These are phyloP conservation scores for Epichloe sp. DNA, from an alignment of 2,329 filamentous ascomycete species.

Conservation along the genomic window DNA sequence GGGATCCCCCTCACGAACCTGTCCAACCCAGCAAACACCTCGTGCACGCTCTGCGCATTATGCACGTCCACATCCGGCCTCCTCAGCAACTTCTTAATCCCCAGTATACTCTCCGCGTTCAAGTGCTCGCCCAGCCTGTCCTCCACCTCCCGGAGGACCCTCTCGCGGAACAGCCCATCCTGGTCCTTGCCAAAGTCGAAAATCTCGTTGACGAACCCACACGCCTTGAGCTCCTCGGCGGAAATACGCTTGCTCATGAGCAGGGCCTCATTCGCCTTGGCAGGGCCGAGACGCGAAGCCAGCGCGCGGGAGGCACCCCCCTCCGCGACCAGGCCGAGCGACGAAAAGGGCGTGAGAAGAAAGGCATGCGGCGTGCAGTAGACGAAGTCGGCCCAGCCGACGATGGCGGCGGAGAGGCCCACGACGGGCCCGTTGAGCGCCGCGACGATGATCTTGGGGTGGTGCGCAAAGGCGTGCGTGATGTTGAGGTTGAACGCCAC, in stretches of 20 bases:
- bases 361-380: conserved; percentile 74
- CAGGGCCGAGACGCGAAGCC: conserved; percentile 64
- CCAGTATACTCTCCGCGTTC: conserved; percentile 62
- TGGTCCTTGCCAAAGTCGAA: conserved; percentile 50
- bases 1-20: conserved; percentile 70
- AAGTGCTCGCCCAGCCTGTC: conserved; percentile 70
- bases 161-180: conserved; percentile 52
- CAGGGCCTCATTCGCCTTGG: conserved; percentile 81
- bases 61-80: conserved; percentile 58
- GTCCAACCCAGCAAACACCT: conserved; percentile 77
- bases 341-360: conserved; percentile 82
- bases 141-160: conserved; percentile 69
- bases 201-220: conserved; percentile 78
- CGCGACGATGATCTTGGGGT: conserved; percentile 84
- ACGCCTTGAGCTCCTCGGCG: conserved; percentile 57
- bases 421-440: conserved; percentile 88
- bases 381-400: conserved; percentile 81
- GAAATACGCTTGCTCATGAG: conserved; percentile 75
- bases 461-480: conserved; percentile 80
- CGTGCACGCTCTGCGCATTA: conserved; percentile 65
- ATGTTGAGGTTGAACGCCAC: conserved; percentile 79
- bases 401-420: conserved; percentile 73
- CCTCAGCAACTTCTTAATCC: conserved; percentile 75
- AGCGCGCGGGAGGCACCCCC: conserved; percentile 65
- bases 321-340: conserved; percentile 80